Evolutionary conservation across 139 green algal genomes (phyloP).

Genomic region (Yamagishiella unicocca): DNA sequence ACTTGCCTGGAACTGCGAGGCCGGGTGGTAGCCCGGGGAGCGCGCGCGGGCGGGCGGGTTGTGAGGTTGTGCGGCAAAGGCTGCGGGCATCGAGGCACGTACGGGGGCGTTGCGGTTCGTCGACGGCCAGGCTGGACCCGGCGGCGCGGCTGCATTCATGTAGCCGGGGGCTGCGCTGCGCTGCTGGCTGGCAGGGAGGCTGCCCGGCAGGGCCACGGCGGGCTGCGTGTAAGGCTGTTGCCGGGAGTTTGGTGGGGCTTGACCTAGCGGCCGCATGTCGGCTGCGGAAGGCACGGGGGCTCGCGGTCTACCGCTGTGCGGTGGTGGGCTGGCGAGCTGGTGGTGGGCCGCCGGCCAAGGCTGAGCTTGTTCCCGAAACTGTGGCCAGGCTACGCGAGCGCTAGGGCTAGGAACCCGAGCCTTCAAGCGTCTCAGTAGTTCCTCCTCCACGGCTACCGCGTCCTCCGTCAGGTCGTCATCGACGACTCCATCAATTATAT

Average conservation of each 20-base stretch:
- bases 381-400: neutral
- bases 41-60: neutral
- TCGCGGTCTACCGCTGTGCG: too few species aligned
- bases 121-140: neutral
- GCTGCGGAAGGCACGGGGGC: too few species aligned
- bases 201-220: neutral
- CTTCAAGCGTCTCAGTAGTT: constrained; percentile 25
- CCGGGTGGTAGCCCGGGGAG: neutral
- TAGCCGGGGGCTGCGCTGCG: neutral
- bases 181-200: neutral
- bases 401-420: neutral
- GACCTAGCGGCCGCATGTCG: too few species aligned
- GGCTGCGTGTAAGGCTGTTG: neutral
- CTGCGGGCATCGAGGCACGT: constrained; percentile 3
- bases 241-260: neutral
- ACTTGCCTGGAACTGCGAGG: too few species aligned
- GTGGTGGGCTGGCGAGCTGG: neutral
- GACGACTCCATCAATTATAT: neutral
- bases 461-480: neutral
- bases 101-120: neutral
- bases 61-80: neutral
- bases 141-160: neutral
- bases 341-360: neutral
- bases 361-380: neutral
- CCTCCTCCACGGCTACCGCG: constrained; percentile 19